Evolutionary conservation across 2,329 filamentous ascomycete genomes (phyloP).

Genomic region (Trichoderma lentiforme): DNA sequence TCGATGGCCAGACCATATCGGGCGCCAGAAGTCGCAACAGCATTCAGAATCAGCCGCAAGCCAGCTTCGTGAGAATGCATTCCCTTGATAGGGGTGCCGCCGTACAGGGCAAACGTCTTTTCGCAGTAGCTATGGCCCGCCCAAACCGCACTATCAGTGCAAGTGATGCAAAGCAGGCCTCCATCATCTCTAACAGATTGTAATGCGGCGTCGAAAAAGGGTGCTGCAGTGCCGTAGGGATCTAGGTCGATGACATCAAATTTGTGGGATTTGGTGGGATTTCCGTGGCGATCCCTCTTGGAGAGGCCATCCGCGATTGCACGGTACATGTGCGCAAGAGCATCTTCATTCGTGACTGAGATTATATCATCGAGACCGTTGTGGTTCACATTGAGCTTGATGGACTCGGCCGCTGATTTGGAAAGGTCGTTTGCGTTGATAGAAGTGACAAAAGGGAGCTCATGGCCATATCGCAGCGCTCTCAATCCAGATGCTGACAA

Average conservation of each 20-base stretch:
- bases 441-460: slow-evolving; percentile 78
- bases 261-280: slow-evolving; percentile 43
- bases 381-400: slow-evolving; percentile 79
- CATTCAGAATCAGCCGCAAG: slow-evolving; percentile 78
- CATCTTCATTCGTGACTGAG: slow-evolving; percentile 73
- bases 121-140: slow-evolving; percentile 92
- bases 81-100: slow-evolving; percentile 82
- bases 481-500: slow-evolving; percentile 90
- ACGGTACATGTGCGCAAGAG: slow-evolving; percentile 86
- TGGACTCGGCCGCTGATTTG: slow-evolving; percentile 70
- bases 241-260: slow-evolving; percentile 97
- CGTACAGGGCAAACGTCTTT: slow-evolving; percentile 92
- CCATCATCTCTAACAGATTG: slow-evolving; percentile 81
- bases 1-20: slow-evolving; percentile 87
- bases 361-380: slow-evolving; percentile 73
- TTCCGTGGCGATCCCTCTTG: slow-evolving; percentile 38
- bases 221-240: slow-evolving; percentile 89
- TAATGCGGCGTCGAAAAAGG: slow-evolving; percentile 87
- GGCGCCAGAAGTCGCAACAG: slow-evolving; percentile 74
- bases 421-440: slow-evolving; percentile 91
- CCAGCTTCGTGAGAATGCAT: slow-evolving; percentile 85
- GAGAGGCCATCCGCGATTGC: slow-evolving; percentile 55
- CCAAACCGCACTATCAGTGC: slow-evolving; percentile 93
- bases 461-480: slow-evolving; percentile 85
- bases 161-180: slow-evolving; percentile 89